These are phyloP conservation scores for Karstenula rhodostoma DNA, from an alignment of 2,329 filamentous ascomycete genomes.

Conservation along the genomic window DNA sequence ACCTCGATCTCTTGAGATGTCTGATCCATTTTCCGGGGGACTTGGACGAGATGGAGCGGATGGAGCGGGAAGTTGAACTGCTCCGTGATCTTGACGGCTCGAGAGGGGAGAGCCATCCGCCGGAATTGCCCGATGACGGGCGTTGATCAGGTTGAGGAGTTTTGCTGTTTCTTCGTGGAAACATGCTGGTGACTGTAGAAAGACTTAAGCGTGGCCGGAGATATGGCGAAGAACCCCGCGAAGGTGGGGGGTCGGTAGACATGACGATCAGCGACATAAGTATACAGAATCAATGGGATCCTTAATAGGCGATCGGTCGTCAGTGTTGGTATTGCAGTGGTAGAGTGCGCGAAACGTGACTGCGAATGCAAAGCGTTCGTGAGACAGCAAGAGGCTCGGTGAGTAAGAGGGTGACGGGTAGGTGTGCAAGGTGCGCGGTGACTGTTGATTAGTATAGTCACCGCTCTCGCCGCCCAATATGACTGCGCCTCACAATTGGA, in stretches of 20 bases:
- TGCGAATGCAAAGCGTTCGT: neutral
- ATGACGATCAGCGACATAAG: constrained; percentile 18
- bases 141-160: constrained; percentile 6
- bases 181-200: neutral
- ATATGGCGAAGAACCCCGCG: constrained; percentile 15
- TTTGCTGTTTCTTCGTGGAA: constrained; percentile 16
- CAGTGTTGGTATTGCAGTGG: neutral
- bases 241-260: constrained; percentile 16
- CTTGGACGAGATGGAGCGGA: constrained; percentile 28
- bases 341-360: neutral
- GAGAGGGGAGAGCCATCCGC: constrained; percentile 26
- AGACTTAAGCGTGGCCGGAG: constrained; percentile 5
- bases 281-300: neutral
- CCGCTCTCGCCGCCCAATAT: neutral
- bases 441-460: constrained; percentile 1
- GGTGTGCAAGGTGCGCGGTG: neutral
- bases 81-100: constrained; percentile 32
- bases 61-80: constrained; percentile 38
- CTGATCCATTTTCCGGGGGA: constrained; percentile 31
- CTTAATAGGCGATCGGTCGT: neutral
- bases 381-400: neutral
- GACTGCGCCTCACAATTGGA: constrained; percentile 14
- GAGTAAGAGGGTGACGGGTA: neutral
- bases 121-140: neutral
- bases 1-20: constrained; percentile 38